phyloP scores from a whole-genome alignment of 192 early-diverging fungal genomes.

The Podila horticola region DNA sequence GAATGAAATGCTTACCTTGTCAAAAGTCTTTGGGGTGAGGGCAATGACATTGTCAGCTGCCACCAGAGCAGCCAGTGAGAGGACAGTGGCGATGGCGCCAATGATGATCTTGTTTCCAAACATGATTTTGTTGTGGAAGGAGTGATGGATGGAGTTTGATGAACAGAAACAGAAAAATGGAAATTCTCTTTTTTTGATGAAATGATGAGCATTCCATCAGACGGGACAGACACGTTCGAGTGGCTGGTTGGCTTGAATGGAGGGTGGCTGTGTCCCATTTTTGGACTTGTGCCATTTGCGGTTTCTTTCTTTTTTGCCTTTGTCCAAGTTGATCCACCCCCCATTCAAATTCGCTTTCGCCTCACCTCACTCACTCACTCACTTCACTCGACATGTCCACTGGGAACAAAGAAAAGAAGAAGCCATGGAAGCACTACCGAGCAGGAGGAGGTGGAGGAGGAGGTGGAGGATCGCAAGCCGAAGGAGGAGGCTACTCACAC shows the following conservation, averaged over 20 bases:
- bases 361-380: background rate
- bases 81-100: slow-evolving; percentile 34
- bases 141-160: background rate
- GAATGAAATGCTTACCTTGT: slow-evolving; percentile 17
- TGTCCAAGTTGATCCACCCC: background rate
- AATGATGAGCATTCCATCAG: too few species aligned
- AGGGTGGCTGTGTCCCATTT: too few species aligned
- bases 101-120: slow-evolving; percentile 47
- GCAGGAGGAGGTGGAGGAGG: background rate
- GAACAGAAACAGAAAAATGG: slow-evolving; percentile 5
- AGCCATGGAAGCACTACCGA: background rate
- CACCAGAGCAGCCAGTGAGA: slow-evolving; percentile 30
- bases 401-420: background rate
- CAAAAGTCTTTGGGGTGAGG: slow-evolving; percentile 37
- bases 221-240: too few species aligned
- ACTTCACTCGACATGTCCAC: too few species aligned
- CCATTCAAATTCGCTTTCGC: background rate
- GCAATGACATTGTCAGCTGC: slow-evolving; percentile 44
- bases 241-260: too few species aligned
- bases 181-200: too few species aligned
- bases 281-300: too few species aligned
- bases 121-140: slow-evolving; percentile 9
- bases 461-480: background rate
- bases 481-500: too few species aligned
- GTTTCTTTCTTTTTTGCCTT: too few species aligned